These are phyloP conservation scores for Candida odintsovae DNA, from an alignment of 805 yeast genomes.

Conservation along the genomic window DNA sequence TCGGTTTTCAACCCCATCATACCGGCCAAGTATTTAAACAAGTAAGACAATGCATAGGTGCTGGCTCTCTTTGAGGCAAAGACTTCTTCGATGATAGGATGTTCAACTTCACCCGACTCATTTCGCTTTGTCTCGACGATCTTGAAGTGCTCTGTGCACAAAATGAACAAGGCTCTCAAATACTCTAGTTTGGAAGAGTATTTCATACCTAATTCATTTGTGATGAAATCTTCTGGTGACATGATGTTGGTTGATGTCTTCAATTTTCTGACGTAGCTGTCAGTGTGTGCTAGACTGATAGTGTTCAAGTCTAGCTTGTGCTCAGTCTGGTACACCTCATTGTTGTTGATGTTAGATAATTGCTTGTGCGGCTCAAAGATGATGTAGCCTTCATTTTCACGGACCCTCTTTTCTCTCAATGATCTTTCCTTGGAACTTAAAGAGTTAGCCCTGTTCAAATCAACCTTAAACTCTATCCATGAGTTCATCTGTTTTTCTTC, in stretches of 20 bases:
- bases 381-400: conserved; percentile 54
- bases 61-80: conserved; percentile 48
- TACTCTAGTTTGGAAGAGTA: conserved; percentile 51
- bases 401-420: conserved; percentile 57
- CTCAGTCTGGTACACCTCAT: conserved; percentile 35
- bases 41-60: conserved; percentile 68
- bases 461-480: conserved; percentile 53
- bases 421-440: conserved; percentile 64
- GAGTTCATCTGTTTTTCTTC: conserved; percentile 34
- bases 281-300: conserved; percentile 36
- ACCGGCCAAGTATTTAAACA: conserved; percentile 68
- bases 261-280: conserved; percentile 32
- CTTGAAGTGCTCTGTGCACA: conserved; percentile 55
- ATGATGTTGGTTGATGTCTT: conserved; percentile 32
- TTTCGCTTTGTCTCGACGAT: conserved; percentile 26
- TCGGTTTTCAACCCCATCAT: conserved; percentile 69
- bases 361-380: conserved; percentile 57
- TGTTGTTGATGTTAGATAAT: conserved; percentile 38
- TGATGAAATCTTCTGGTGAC: conserved; percentile 50
- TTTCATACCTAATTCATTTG: conserved; percentile 45
- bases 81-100: conserved; percentile 34
- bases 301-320: conserved; percentile 25
- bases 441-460: conserved; percentile 67
- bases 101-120: conserved; percentile 12
- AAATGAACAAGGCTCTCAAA: conserved; percentile 58